phyloP scores from a whole-genome alignment of 2,329 filamentous ascomycete species.

The Epichloe gansuensis region DNA sequence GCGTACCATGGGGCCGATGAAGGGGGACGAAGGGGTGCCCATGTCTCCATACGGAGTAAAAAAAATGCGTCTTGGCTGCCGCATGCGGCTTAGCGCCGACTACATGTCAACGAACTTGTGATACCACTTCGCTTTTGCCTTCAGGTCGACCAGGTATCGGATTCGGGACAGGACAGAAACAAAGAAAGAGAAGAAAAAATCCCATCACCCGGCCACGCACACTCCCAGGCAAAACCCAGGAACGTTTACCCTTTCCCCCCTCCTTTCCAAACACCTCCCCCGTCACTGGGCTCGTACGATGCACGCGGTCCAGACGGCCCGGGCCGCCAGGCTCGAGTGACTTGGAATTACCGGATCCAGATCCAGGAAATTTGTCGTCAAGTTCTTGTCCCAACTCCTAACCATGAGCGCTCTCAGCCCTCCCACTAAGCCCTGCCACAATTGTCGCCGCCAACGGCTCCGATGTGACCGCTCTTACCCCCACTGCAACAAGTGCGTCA shows the following conservation, averaged over 20 bases:
- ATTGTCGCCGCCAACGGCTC: conserved; percentile 39
- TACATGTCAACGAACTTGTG: background rate
- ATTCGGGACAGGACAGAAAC: background rate
- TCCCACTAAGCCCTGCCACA: conserved; percentile 33
- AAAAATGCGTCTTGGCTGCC: conserved; percentile 20
- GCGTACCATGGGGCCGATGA: background rate
- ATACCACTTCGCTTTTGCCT: too few species aligned
- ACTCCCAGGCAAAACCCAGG: background rate
- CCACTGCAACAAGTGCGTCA: conserved; percentile 37
- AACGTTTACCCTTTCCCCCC: conserved; percentile 1
- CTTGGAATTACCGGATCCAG: conserved; percentile 4
- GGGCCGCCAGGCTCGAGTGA: conserved; percentile 6
- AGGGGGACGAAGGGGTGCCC: background rate
- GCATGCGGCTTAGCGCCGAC: conserved; percentile 15
- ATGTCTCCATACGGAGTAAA: background rate
- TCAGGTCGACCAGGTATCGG: too few species aligned
- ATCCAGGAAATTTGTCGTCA: conserved; percentile 1
- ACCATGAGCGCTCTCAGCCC: conserved; percentile 7
- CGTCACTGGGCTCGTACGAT: conserved; percentile 3
- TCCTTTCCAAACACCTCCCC: conserved; percentile 1
- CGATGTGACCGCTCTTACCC: conserved; percentile 40
- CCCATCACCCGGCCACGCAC: background rate
- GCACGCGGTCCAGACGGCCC: conserved; percentile 4
- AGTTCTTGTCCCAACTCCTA: background rate
- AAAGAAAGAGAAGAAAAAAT: background rate